Percentiles rank a stretch among this genome's conserved stretches.
These are phyloP conservation scores for Leccinum subatratum DNA, from an alignment of 1,284 basidiomycete genomes.

Conservation along the genomic window DNA sequence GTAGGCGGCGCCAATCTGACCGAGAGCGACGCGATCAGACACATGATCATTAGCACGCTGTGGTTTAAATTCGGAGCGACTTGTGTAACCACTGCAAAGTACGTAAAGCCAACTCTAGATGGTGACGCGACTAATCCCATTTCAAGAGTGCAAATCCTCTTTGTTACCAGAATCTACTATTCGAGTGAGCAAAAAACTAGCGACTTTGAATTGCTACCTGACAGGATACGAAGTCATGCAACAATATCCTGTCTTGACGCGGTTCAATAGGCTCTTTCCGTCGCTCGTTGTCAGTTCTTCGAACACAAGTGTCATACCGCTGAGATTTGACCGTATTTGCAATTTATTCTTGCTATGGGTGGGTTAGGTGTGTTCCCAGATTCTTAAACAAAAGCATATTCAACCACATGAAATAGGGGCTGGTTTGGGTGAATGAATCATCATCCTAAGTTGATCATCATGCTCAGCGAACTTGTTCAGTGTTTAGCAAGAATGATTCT, in stretches of 20 bases:
- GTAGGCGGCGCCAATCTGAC: slow-evolving; percentile 1
- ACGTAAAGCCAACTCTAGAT: neutral
- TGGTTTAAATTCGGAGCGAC: slow-evolving; percentile 8
- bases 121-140: neutral
- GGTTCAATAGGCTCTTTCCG: slow-evolving; percentile 2
- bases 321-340: neutral
- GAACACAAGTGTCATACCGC: neutral
- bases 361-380: slow-evolving; percentile 4
- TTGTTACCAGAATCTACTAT: slow-evolving; percentile 11
- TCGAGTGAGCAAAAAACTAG: slow-evolving; percentile 6
- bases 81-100: slow-evolving; percentile 6
- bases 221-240: slow-evolving; percentile 4
- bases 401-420: slow-evolving; percentile 3
- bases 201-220: neutral
- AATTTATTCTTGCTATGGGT: slow-evolving; percentile 1
- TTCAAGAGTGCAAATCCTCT: slow-evolving; percentile 9
- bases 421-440: slow-evolving; percentile 7
- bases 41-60: neutral
- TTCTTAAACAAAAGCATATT: neutral
- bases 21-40: neutral
- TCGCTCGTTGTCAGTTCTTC: slow-evolving; percentile 6
- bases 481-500: slow-evolving; percentile 1
- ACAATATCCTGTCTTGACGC: slow-evolving; percentile 8
- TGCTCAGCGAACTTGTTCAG: neutral
- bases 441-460: neutral